These are phyloP conservation scores for Candida taoyuanica DNA, from an alignment of 805 yeast species.

Conservation along the genomic window DNA sequence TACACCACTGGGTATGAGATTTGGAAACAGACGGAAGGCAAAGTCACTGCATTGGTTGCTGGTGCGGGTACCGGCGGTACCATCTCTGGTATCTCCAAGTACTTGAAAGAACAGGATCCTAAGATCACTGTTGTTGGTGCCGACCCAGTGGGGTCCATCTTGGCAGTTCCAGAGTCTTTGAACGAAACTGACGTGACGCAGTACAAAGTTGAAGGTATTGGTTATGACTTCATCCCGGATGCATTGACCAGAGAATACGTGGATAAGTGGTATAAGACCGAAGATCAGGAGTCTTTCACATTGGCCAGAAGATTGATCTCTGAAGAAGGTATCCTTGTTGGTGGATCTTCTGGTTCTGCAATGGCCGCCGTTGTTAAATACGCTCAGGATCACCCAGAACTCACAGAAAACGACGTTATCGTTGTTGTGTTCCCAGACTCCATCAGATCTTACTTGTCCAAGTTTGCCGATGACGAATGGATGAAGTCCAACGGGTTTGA, in stretches of 20 bases:
- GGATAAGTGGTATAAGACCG: conserved; percentile 83
- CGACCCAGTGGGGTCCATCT: conserved; percentile 82
- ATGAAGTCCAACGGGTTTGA: conserved; percentile 70
- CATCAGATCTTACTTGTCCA: conserved; percentile 79
- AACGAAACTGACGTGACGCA: conserved; percentile 49
- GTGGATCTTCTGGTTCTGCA: conserved; percentile 88
- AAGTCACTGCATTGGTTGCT: conserved; percentile 71
- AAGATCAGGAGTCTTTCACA: conserved; percentile 73
- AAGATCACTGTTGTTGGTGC: conserved; percentile 67
- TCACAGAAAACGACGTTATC: conserved; percentile 68
- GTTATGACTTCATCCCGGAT: conserved; percentile 84
- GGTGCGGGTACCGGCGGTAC: conserved; percentile 97
- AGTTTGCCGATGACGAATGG: conserved; percentile 91
- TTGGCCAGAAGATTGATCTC: conserved; percentile 77
- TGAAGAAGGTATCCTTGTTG: conserved; percentile 83
- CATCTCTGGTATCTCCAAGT: conserved; percentile 74
- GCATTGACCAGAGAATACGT: conserved; percentile 63
- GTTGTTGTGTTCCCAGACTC: conserved; percentile 86
- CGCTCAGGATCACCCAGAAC: conserved; percentile 51
- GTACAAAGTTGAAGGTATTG: conserved; percentile 87
- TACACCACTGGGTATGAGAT: conserved; percentile 82
- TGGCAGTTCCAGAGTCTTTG: conserved; percentile 72
- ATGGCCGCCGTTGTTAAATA: conserved; percentile 73
- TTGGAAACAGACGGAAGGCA: conserved; percentile 73
- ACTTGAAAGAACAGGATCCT: conserved; percentile 66